Evolutionary conservation across 306 rosid species (phyloP), one percentile per base, ranked within the genome.

Genomic region (Trifolium pratense): DNA sequence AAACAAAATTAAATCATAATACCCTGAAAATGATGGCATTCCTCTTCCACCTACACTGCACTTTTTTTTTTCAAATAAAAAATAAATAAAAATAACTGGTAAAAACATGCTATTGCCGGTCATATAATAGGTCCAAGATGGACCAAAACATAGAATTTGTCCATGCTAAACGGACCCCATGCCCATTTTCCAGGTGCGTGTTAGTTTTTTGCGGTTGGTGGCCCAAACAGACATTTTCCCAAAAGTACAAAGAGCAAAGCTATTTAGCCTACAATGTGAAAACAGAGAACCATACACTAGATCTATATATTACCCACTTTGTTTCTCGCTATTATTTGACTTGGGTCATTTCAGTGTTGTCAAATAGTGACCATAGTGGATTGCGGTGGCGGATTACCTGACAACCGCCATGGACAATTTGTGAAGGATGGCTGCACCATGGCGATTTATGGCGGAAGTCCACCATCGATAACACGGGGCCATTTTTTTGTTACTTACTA

Each of bases 1-100:
- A 49, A 51, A 21, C 57, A 57, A 67, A 36, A 26, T 68, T 14
- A 58, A 53, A 68, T n/a, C n/a, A n/a, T n/a, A n/a, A n/a, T n/a
- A 21, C 42, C 26, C 11, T n/a, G n/a, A n/a, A n/a, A n/a, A n/a
- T n/a, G n/a, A n/a, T n/a, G n/a, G n/a, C n/a, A n/a, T n/a, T n/a
- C n/a, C n/a, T n/a, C n/a, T n/a, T n/a, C n/a, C n/a, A n/a, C n/a
- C n/a, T n/a, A n/a, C n/a, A n/a, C n/a, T n/a, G n/a, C n/a, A n/a
- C n/a, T n/a, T n/a, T n/a, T n/a, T n/a, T n/a, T n/a, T n/a, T n/a
- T n/a, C n/a, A n/a, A n/a, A n/a, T n/a, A n/a, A n/a, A n/a, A n/a
- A n/a, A n/a, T n/a, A n/a, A n/a, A n/a, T n/a, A n/a, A n/a, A n/a
- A n/a, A n/a, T n/a, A n/a, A n/a, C n/a, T n/a, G n/a, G n/a, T n/a